phyloP scores from a whole-genome alignment of 1,139 yeast genomes.

The Petasospora rhodanensis region DNA sequence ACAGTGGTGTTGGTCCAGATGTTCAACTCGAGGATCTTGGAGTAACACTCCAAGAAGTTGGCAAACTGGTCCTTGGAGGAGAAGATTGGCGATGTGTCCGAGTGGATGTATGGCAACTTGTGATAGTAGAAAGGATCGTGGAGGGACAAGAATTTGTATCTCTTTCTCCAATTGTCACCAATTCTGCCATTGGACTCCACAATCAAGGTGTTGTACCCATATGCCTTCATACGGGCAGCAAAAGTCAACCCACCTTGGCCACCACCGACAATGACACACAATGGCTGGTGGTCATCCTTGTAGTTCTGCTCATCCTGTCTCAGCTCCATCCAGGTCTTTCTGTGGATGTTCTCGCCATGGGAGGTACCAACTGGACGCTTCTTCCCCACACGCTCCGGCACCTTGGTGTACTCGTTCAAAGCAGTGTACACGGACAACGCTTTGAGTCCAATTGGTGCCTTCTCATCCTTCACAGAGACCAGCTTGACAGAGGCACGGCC shows the following conservation, averaged over 20 bases:
- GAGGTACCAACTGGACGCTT: slow-evolving; percentile 35
- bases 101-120: slow-evolving; percentile 36
- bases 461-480: slow-evolving; percentile 28
- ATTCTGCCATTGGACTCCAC: slow-evolving; percentile 34
- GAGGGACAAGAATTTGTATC: slow-evolving; percentile 39
- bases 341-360: slow-evolving; percentile 34
- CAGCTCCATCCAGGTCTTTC: slow-evolving; percentile 32
- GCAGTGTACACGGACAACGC: slow-evolving; percentile 34
- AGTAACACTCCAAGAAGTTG: slow-evolving; percentile 38
- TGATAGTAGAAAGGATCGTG: slow-evolving; percentile 43
- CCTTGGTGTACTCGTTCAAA: slow-evolving; percentile 32
- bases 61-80: slow-evolving; percentile 42
- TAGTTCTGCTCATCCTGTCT: slow-evolving; percentile 28
- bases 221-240: slow-evolving; percentile 38
- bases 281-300: slow-evolving; percentile 32
- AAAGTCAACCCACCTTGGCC: slow-evolving; percentile 41
- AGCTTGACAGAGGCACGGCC: slow-evolving; percentile 34
- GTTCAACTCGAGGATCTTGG: slow-evolving; percentile 36
- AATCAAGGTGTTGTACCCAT: slow-evolving; percentile 36
- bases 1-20: slow-evolving; percentile 35
- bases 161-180: slow-evolving; percentile 44
- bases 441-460: slow-evolving; percentile 28
- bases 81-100: slow-evolving; percentile 39
- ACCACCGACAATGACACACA: slow-evolving; percentile 40
- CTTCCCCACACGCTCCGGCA: slow-evolving; percentile 32